phyloP scores from a whole-genome alignment of 345 rosid genomes.

The Pugionium cornutum region DNA sequence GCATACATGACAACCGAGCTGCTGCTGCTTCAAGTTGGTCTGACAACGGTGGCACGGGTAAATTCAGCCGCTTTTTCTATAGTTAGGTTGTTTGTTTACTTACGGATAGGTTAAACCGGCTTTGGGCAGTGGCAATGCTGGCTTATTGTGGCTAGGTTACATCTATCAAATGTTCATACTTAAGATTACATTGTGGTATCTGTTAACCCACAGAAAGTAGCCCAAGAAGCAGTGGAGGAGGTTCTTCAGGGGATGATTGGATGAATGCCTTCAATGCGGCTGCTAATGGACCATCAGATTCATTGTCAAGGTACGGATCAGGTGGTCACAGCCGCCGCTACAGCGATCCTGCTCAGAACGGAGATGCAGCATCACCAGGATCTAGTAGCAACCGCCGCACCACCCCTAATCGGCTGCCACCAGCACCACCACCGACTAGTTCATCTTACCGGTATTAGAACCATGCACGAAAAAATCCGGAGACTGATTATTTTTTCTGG shows the following conservation, averaged over 20 bases:
- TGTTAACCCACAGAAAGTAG: slow-evolving; percentile 62
- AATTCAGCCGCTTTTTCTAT: no score
- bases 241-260: slow-evolving; percentile 80
- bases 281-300: slow-evolving; percentile 54
- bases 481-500: slow-evolving; percentile 10
- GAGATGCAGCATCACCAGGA: slow-evolving; percentile 54
- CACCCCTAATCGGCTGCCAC: slow-evolving; percentile 77
- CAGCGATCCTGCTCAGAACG: slow-evolving; percentile 61
- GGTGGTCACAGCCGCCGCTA: slow-evolving; percentile 62
- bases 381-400: slow-evolving; percentile 71
- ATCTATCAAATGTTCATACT: no score
- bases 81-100: no score
- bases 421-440: slow-evolving; percentile 74
- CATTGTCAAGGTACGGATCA: slow-evolving; percentile 52
- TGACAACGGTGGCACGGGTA: slow-evolving; percentile 61
- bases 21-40: slow-evolving; percentile 86
- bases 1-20: slow-evolving; percentile 84
- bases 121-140: neutral
- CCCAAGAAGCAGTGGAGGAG: slow-evolving; percentile 63
- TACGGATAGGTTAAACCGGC: neutral
- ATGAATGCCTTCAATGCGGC: slow-evolving; percentile 85
- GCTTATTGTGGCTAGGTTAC: no score
- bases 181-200: neutral
- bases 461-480: neutral
- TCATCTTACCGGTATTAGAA: slow-evolving; percentile 55